A percentile compares a stretch with the other conserved stretches of the same genome.
Evolutionary conservation across 1,139 yeast species (phyloP).

Genomic region (Yamadazyma dushanensis): DNA sequence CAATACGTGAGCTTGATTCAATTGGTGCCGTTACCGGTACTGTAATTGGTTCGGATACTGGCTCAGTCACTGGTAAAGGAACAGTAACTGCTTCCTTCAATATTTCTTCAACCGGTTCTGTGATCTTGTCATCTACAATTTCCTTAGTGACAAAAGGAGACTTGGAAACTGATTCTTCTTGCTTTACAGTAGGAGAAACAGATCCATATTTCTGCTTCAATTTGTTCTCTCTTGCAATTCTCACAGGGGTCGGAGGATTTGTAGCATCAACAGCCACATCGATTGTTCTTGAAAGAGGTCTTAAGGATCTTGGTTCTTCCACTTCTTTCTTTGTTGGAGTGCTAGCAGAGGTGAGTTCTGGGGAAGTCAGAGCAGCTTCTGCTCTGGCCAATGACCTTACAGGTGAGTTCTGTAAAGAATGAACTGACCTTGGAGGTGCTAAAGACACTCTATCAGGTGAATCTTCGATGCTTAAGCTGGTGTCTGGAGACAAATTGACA

Average conservation of each 20-base stretch:
- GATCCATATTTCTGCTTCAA: conserved; percentile 9
- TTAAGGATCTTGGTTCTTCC: not conserved
- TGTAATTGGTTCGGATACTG: no score
- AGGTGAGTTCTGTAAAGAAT: conserved; percentile 13
- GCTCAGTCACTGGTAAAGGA: not conserved
- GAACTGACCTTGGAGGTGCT: conserved; percentile 24
- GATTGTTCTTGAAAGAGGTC: conserved; percentile 6
- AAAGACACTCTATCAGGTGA: conserved; percentile 21
- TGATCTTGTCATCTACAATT: not conserved
- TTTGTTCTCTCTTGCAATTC: conserved; percentile 13
- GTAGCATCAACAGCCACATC: conserved; percentile 23
- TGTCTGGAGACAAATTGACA: conserved; percentile 18
- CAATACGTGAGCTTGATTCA: no score
- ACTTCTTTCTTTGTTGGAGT: conserved; percentile 5
- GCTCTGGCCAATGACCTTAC: conserved; percentile 6
- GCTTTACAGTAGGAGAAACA: conserved; percentile 5
- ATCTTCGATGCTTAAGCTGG: conserved; percentile 20
- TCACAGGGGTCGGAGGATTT: conserved; percentile 19
- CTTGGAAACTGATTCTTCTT: not conserved
- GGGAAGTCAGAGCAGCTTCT: conserved; percentile 17
- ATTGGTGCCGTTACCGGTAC: no score
- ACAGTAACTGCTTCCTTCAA: conserved; percentile 2
- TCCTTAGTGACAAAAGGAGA: conserved; percentile 2
- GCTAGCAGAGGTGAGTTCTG: conserved; percentile 14
- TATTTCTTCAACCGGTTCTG: conserved; percentile 9